A percentile compares a stretch with the other conserved stretches of the same genome.
phyloP scores from a whole-genome alignment of 768 basidiomycete species.

The Naematelia encephala region DNA sequence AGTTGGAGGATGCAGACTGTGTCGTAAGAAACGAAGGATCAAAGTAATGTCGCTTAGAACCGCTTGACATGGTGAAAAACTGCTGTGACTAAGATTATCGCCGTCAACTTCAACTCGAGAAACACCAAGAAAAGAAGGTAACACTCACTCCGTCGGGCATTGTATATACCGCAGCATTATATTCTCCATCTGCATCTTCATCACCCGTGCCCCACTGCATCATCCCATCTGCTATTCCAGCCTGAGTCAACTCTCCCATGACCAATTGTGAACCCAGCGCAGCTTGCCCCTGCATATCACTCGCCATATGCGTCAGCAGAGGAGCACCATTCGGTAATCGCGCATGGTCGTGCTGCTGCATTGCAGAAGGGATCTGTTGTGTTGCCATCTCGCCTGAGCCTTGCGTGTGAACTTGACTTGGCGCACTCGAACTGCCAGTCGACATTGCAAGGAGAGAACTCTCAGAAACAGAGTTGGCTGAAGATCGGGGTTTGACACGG shows the following conservation, averaged over 20 bases:
- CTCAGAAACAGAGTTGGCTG: neutral
- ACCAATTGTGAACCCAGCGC: neutral
- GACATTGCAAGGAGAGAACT: neutral
- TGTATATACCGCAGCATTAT: slow-evolving; percentile 18
- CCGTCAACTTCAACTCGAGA: neutral
- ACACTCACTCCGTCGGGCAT: slow-evolving; percentile 26
- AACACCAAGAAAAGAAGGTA: neutral
- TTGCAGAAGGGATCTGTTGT: neutral
- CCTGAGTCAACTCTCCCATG: slow-evolving; percentile 9
- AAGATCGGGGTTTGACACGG: neutral
- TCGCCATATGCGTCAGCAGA: neutral
- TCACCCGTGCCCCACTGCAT: slow-evolving; percentile 26
- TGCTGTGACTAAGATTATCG: neutral
- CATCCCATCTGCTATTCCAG: slow-evolving; percentile 14
- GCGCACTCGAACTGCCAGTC: neutral
- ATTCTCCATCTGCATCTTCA: slow-evolving; percentile 27
- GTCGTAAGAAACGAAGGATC: neutral
- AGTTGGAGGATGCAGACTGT: neutral
- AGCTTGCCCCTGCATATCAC: neutral
- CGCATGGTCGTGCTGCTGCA: neutral
- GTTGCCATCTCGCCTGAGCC: neutral
- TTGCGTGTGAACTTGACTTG: neutral
- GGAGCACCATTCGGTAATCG: neutral
- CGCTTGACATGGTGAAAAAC: neutral
- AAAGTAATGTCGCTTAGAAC: neutral